phyloP scores from a whole-genome alignment of 371 early-diverging fungal species.

The Batkoa obscura region DNA sequence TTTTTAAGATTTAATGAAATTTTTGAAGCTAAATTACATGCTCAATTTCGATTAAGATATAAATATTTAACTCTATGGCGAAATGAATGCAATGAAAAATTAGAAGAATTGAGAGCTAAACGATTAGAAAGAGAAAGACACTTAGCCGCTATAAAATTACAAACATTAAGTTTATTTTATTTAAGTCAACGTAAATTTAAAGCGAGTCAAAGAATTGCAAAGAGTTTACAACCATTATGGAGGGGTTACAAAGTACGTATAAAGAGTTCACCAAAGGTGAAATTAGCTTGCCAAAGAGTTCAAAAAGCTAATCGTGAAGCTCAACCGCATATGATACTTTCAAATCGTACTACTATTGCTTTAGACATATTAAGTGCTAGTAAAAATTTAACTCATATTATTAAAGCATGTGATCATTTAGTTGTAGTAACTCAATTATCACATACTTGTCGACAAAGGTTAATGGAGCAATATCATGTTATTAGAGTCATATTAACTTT shows the following conservation, averaged over 20 bases:
- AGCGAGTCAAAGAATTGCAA: not conserved
- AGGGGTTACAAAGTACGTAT: not conserved
- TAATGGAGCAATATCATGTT: conserved; percentile 17
- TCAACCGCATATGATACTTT: conserved; percentile 17
- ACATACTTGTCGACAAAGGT: conserved; percentile 15
- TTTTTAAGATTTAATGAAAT: not conserved
- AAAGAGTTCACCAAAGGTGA: not conserved
- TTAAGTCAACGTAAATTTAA: not conserved
- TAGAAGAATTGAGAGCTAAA: not conserved
- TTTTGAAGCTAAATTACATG: not conserved
- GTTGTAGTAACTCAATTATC: conserved; percentile 17
- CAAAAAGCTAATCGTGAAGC: conserved; percentile 7
- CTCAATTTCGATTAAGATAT: not conserved
- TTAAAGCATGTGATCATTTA: conserved; percentile 5
- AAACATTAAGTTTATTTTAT: not conserved
- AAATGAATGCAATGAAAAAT: not conserved
- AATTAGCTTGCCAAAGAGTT: conserved; percentile 9
- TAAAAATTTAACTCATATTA: not conserved
- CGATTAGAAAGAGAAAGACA: not conserved
- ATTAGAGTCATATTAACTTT: conserved; percentile 15
- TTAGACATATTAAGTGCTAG: conserved; percentile 11
- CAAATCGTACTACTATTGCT: conserved; percentile 18
- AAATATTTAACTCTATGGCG: not conserved
- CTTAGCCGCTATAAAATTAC: not conserved
- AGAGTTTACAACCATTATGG: not conserved